A percentile compares a stretch with the other conserved stretches of the same genome.
phyloP scores from a whole-genome alignment of 441 rosid genomes.

The Breynia disticha region DNA sequence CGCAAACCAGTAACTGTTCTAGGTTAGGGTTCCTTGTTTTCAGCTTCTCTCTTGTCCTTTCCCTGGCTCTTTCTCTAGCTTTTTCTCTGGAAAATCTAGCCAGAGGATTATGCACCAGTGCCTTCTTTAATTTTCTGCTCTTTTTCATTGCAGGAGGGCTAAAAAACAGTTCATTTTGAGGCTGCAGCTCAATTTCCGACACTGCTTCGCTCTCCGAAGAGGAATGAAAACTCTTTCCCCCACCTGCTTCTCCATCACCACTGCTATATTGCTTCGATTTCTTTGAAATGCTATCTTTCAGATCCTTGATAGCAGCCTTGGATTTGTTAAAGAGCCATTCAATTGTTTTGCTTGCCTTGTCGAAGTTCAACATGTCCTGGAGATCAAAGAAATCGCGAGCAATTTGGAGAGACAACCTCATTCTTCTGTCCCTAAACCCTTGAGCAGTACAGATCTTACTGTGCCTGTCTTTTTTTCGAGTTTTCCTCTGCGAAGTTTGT shows the following conservation, averaged over 20 bases:
- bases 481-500: conserved; percentile 19
- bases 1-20: conserved; percentile 13
- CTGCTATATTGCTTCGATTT: conserved; percentile 12
- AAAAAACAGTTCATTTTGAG: conserved; percentile 9
- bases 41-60: conserved; percentile 53
- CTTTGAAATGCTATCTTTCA: conserved; percentile 22
- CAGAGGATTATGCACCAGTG: conserved; percentile 19
- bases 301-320: conserved; percentile 43
- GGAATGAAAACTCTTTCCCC: conserved; percentile 17
- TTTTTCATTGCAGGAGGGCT: conserved; percentile 4
- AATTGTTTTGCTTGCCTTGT: conserved; percentile 72
- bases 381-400: conserved; percentile 75
- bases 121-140: conserved; percentile 9
- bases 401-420: conserved; percentile 60
- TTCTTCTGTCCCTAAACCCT: conserved; percentile 75
- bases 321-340: conserved; percentile 71
- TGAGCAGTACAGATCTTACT: conserved; percentile 75
- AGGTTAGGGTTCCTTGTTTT: conserved; percentile 33
- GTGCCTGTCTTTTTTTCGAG: conserved; percentile 59
- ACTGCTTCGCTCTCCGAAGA: conserved; percentile 22
- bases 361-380: conserved; percentile 75
- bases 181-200: not conserved
- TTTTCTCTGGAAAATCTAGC: conserved; percentile 48
- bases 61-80: conserved; percentile 85
- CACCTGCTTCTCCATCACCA: conserved; percentile 8